phyloP scores from a whole-genome alignment of 768 basidiomycete genomes.

The Pilatotrama ljubarskyi region DNA sequence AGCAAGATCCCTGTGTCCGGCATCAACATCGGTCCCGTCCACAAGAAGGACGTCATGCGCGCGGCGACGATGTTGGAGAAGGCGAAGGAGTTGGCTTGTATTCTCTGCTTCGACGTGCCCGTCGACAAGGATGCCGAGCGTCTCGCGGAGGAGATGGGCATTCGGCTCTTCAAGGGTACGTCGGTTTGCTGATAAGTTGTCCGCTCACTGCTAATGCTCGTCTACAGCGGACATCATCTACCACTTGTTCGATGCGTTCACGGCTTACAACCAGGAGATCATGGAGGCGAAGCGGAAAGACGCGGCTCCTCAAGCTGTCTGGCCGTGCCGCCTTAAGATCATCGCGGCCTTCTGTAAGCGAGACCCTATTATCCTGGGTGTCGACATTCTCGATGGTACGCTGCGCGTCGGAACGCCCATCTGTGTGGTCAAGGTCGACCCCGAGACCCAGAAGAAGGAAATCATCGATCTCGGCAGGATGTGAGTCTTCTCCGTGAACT shows the following conservation, averaged over 20 bases:
- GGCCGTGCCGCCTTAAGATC: constrained; percentile 92
- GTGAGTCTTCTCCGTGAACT: constrained; percentile 46
- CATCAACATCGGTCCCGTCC: constrained; percentile 96
- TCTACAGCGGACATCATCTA: constrained; percentile 94
- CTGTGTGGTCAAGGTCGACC: constrained; percentile 92
- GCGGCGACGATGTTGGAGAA: constrained; percentile 92
- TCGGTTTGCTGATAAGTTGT: no score
- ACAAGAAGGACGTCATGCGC: constrained; percentile 94
- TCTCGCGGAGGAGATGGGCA: constrained; percentile 91
- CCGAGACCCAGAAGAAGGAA: constrained; percentile 84
- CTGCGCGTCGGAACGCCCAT: constrained; percentile 91
- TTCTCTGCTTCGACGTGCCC: constrained; percentile 94
- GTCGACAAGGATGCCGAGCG: constrained; percentile 93
- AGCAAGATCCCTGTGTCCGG: constrained; percentile 98
- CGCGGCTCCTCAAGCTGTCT: constrained; percentile 92
- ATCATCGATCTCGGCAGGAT: constrained; percentile 93
- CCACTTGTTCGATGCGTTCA: constrained; percentile 96
- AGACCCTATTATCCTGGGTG: constrained; percentile 96
- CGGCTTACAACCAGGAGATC: constrained; percentile 89
- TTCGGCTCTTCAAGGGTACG: constrained; percentile 90
- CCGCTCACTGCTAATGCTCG: background rate
- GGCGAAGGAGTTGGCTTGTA: constrained; percentile 91
- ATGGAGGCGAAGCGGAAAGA: constrained; percentile 89
- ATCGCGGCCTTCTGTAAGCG: constrained; percentile 96
- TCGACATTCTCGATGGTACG: constrained; percentile 92